Base-by-base conservation (phyloP, 2,329 filamentous ascomycete genomes). In the Dryadomyces sulphureus region DNA sequence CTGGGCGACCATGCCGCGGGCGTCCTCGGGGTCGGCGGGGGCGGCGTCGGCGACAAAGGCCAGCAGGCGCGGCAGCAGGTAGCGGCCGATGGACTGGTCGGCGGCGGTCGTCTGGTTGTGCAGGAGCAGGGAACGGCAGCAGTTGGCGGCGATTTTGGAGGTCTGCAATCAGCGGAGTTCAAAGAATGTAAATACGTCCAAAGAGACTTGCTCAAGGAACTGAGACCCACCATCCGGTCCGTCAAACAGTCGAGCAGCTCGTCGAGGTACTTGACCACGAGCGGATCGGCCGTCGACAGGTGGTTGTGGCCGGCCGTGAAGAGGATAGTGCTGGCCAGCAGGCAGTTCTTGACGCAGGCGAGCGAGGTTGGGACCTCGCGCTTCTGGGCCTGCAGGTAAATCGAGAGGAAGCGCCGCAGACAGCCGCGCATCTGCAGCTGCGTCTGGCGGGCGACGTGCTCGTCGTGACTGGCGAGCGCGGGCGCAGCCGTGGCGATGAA, bases 261-360 rank as follows among this genome's bases (percentile, higher is more conserved):
- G 53, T 84, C 75, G 4, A 94, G 69, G 55, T 89, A 89, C 46
- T 77, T 77, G 21, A 72, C 67, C 40, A 94, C 74, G 1, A 93
- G 70, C 8, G 81, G 76, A 54, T 96, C 89, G 38, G 75, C 77
- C 1, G 84, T 75, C 1, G 79, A 75, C 46, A 96, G 73, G 38
- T 80, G 84, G 49, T 78, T 73, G 7, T 85, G 84, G 36, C 81
- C 81, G 7, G 86, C 81, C 8, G 87, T 94, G 49, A 98, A 79
- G 8, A 98, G 73, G 49, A 98, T 84, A 0, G 92, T 94, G 41
- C 83, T 81, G 1, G 88, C 86, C 41, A 98, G 70, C 5, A 98
- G 75, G 5, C 83, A 84, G 57, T 96, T 98, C 68, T 93, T 95
- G 57, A 95, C 90, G 60, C 88, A 94, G 1, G 82, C 70, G 21